phyloP scores from a whole-genome alignment of 2,329 filamentous ascomycete species.

The Aspergillus sp. region DNA sequence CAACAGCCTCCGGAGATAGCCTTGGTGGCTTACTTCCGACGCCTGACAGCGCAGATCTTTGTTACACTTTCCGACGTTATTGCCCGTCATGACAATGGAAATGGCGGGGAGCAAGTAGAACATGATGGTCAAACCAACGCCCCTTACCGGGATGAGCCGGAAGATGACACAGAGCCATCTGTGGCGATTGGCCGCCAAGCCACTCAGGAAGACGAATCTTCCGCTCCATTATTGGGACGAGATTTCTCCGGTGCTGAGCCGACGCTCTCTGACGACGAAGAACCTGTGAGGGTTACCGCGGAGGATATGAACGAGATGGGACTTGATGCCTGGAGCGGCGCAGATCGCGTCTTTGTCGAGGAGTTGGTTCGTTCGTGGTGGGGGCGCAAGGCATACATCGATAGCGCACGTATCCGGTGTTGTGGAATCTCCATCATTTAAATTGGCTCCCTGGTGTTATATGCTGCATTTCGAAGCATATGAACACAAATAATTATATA shows the following conservation, averaged over 20 bases:
- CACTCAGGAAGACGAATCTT: conserved; percentile 27
- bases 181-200: conserved; percentile 24
- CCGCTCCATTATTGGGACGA: conserved; percentile 22
- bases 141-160: conserved; percentile 23
- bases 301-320: conserved; percentile 50
- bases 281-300: conserved; percentile 37
- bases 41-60: conserved; percentile 47
- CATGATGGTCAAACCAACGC: conserved; percentile 17
- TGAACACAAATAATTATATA: background rate
- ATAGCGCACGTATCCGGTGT: conserved; percentile 45
- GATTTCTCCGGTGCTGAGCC: background rate
- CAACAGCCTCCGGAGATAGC: conserved; percentile 47
- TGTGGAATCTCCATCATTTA: conserved; percentile 48
- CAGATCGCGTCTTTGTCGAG: conserved; percentile 46
- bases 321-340: conserved; percentile 49
- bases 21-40: conserved; percentile 51
- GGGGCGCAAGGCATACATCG: conserved; percentile 43
- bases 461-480: background rate
- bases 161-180: conserved; percentile 22
- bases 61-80: conserved; percentile 44
- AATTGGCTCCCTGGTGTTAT: background rate
- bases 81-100: conserved; percentile 36
- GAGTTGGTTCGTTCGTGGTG: conserved; percentile 48
- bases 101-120: conserved; percentile 19
- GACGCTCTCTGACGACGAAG: conserved; percentile 12